These are phyloP conservation scores for Dionaea muscipula DNA, from an alignment of 179 eudicot species.

Conservation along the genomic window DNA sequence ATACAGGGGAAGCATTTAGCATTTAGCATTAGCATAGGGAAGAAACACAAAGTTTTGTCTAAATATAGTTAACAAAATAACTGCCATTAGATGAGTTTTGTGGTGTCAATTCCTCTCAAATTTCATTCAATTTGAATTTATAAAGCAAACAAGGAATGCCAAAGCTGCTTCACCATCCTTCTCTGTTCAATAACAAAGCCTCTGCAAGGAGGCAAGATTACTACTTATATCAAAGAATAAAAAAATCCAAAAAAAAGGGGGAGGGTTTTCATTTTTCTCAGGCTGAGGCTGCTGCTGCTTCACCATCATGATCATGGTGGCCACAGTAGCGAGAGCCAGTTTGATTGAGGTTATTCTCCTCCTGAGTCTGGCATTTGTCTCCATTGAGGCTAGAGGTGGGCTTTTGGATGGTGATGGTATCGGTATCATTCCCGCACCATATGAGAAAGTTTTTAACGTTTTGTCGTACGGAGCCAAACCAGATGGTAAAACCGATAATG, in stretches of 20 bases:
- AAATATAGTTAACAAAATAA: not conserved
- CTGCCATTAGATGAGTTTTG: not conserved
- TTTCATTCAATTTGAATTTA: too few relatives aligned
- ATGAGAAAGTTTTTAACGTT: conserved; percentile 35
- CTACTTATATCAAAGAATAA: not conserved
- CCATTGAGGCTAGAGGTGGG: conserved; percentile 14
- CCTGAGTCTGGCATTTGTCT: conserved; percentile 12
- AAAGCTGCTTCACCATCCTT: not conserved
- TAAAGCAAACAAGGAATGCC: not conserved
- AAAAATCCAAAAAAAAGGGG: not conserved
- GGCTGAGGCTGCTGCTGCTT: not conserved
- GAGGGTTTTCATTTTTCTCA: not conserved
- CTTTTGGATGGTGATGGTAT: conserved; percentile 18
- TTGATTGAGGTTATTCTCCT: conserved; percentile 7
- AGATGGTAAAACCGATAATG: conserved; percentile 29
- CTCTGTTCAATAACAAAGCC: not conserved
- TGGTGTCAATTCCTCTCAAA: not conserved
- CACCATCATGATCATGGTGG: conserved; percentile 1
- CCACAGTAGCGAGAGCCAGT: not conserved
- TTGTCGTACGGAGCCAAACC: conserved; percentile 35
- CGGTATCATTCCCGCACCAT: conserved; percentile 13
- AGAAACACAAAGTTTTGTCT: not conserved
- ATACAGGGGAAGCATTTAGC: not conserved
- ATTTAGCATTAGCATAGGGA: too few relatives aligned
- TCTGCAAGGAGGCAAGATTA: not conserved